Evolutionary conservation across 768 basidiomycete genomes (phyloP).

Genomic region (Phlegmacium glaucopus): DNA sequence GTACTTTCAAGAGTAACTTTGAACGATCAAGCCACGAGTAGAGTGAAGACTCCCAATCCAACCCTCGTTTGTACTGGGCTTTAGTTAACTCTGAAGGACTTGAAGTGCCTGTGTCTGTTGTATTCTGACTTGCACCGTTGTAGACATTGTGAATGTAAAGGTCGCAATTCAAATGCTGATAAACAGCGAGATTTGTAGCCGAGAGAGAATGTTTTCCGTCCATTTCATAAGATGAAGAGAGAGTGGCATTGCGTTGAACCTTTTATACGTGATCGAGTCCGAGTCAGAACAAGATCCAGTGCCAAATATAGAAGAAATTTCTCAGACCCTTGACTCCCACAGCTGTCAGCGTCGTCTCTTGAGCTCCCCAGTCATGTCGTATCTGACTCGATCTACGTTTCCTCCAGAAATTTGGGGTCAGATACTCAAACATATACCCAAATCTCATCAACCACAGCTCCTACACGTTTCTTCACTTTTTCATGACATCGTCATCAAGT

Average conservation of each 20-base stretch:
- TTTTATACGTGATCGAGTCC: neutral
- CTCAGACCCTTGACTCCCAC: too few relatives aligned
- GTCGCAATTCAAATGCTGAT: conserved; percentile 46
- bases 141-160: conserved; percentile 44
- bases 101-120: conserved; percentile 1
- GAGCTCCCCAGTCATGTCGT: neutral
- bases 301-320: too few relatives aligned
- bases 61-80: conserved; percentile 41
- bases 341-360: neutral
- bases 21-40: conserved; percentile 39
- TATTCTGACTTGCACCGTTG: conserved; percentile 15
- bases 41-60: conserved; percentile 43
- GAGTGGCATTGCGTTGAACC: neutral
- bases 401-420: conserved; percentile 38
- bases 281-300: too few relatives aligned
- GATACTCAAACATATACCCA: conserved; percentile 27
- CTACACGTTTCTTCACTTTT: conserved; percentile 34
- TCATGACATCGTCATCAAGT: conserved; percentile 31
- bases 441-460: conserved; percentile 20
- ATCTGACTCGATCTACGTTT: conserved; percentile 7
- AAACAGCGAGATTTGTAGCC: conserved; percentile 43
- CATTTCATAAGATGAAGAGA: conserved; percentile 17
- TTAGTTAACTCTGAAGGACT: conserved; percentile 28
- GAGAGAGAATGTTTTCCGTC: conserved; percentile 31
- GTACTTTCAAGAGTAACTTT: conserved; percentile 38